Conservation (phyloP, 2,329 filamentous ascomycete species). For the Tolypocladium tropicale region DNA sequence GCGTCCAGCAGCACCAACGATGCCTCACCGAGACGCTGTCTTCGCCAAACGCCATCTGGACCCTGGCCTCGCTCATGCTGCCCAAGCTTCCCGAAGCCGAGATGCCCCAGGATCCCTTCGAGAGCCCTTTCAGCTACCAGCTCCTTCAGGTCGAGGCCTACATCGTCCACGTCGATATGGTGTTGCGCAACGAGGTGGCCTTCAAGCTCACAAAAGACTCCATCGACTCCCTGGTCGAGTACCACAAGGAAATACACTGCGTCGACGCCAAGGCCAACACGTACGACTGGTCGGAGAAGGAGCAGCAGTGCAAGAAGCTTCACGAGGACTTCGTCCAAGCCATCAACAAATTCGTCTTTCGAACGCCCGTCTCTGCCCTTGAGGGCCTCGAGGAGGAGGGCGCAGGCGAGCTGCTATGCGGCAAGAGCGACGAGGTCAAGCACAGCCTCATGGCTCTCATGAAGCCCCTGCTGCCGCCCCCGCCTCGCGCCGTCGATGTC, state of each 20-base stretch:
- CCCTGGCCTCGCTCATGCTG: conserved; percentile 83
- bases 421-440: conserved; percentile 91
- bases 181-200: conserved; percentile 91
- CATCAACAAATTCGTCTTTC: conserved; percentile 94
- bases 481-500: conserved; percentile 80
- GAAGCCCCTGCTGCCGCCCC: conserved; percentile 75
- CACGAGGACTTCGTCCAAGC: conserved; percentile 95
- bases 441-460: conserved; percentile 73
- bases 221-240: conserved; percentile 86
- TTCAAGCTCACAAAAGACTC: conserved; percentile 95
- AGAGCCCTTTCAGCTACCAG: conserved; percentile 87
- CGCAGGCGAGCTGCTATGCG: conserved; percentile 82
- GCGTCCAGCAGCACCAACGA: conserved; percentile 86
- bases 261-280: conserved; percentile 81
- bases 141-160: conserved; percentile 92
- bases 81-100: conserved; percentile 81
- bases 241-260: conserved; percentile 93
- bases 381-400: conserved; percentile 97
- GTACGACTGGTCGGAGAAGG: conserved; percentile 94
- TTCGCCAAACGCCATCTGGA: conserved; percentile 86
- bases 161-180: conserved; percentile 98
- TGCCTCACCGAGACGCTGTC: conserved; percentile 93
- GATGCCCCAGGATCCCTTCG: conserved; percentile 71
- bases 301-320: conserved; percentile 90
- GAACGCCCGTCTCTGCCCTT: conserved; percentile 76